Evolutionary conservation across 169 alveolate genomes (phyloP).

Genomic region (Plasmodium fragile): DNA sequence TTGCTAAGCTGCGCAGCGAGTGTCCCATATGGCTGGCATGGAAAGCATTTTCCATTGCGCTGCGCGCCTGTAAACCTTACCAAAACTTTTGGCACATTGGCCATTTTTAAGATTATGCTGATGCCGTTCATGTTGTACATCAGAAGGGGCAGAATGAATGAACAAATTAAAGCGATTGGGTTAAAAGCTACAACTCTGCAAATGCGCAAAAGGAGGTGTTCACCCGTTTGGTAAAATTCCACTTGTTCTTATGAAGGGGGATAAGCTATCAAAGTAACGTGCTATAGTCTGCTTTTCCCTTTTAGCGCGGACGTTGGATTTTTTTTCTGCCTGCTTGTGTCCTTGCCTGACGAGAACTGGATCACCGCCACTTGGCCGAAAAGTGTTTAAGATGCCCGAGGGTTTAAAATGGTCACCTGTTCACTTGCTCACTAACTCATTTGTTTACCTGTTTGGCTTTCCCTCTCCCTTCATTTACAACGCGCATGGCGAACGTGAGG

Average conservation of each 20-base stretch:
- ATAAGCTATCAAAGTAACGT: not conserved
- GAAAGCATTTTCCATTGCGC: not conserved
- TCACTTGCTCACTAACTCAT: not conserved
- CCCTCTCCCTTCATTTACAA: not conserved
- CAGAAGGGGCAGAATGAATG: not conserved
- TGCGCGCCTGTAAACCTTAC: conserved; percentile 30
- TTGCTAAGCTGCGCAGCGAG: not conserved
- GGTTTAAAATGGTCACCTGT: not conserved
- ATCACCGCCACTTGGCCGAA: not conserved
- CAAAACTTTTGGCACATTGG: conserved; percentile 32
- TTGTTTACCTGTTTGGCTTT: not conserved
- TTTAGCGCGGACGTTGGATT: not conserved
- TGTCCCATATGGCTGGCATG: not conserved
- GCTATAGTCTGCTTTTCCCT: not conserved
- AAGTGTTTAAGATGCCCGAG: not conserved
- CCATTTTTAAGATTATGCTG: conserved; percentile 15
- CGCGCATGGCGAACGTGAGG: not conserved
- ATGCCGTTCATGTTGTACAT: conserved; percentile 30
- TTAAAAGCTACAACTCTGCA: not conserved
- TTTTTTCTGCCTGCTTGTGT: not conserved
- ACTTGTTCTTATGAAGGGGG: not conserved
- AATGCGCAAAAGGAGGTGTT: not conserved
- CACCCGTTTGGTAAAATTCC: not conserved
- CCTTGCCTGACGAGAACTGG: not conserved
- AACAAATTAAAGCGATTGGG: not conserved